These are phyloP conservation scores for Annulohypoxylon nitens DNA, from an alignment of 495 filamentous ascomycete genomes.

Conservation along the genomic window DNA sequence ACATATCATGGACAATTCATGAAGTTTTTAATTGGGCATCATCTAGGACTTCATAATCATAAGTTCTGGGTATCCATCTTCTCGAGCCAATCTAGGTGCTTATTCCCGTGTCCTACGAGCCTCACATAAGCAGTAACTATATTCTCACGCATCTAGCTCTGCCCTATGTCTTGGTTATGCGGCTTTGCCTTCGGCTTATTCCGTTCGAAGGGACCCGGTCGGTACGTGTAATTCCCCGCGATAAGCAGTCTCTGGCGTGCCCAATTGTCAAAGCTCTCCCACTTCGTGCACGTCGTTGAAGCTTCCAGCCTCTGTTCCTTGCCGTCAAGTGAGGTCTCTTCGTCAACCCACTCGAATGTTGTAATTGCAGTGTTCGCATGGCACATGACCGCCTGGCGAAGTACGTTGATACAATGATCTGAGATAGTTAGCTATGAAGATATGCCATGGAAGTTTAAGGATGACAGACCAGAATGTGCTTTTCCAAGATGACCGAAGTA, in stretches of 20 bases:
- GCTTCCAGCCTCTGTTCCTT: conserved; percentile 35
- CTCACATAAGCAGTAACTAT: conserved; percentile 9
- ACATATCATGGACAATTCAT: background rate
- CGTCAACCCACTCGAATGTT: conserved; percentile 35
- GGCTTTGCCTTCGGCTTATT: conserved; percentile 21
- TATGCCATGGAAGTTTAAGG: background rate
- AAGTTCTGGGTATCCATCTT: background rate
- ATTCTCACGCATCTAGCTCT: conserved; percentile 6
- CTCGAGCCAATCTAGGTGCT: conserved; percentile 6
- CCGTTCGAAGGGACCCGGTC: conserved; percentile 23
- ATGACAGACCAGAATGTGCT: conserved; percentile 27
- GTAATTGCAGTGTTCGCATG: conserved; percentile 48
- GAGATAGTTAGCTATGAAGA: background rate
- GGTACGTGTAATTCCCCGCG: conserved; percentile 36
- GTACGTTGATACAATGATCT: conserved; percentile 52
- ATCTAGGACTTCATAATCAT: conserved; percentile 3
- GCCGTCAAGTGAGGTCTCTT: conserved; percentile 21
- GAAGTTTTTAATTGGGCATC: background rate
- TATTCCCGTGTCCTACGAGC: background rate
- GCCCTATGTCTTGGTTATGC: conserved; percentile 6
- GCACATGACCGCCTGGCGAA: conserved; percentile 50
- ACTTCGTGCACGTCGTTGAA: conserved; percentile 34
- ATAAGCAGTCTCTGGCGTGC: conserved; percentile 35
- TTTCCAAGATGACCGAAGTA: conserved; percentile 24
- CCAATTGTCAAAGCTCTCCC: conserved; percentile 40